Evolutionary conservation across 2,329 filamentous ascomycete genomes (phyloP), one percentile per base, ranked within the genome.

Genomic region (Beauveria varroae): DNA sequence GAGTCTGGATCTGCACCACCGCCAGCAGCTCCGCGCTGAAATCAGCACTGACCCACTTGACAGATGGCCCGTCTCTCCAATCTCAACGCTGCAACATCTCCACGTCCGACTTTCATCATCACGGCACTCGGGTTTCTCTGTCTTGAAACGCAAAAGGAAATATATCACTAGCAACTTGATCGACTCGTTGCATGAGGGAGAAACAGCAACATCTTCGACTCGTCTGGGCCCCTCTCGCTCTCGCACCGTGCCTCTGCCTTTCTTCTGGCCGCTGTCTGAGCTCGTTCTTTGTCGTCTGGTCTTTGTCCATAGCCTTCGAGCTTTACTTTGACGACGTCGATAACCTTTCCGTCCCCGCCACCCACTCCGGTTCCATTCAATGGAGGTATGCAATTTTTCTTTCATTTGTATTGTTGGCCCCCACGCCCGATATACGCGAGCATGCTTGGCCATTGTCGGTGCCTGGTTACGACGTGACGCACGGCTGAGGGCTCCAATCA

Each of bases 181-280:
- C 18, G 22, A 51, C 26, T 34, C 49, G 49, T 6, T 30, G n/a
- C 51, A 20, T 37, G 34, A 37, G 12, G 34, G 34, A 37, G 34
- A 10, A 16, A 24, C 12, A 24, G 12, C 37, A 6, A 41, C 8
- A 16, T 3, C 8, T 24, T 20, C 40, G 20, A 22, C 41, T 43
- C 50, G 16, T 6, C 47, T 34, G 14, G 30, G 18, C 3, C 30
- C 22, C 24, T 7, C 24, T 20, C 47, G 7, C 18, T 4, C 20
- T 52, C 47, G 4, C n/a, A n/a, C 37, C 41, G 41, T 22, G 57
- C 37, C 37, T 52, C 47, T 20, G 55, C 46, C 37, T 53, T 43
- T 59, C 62, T 60, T 30, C 50, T 60, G 10, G 60, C 60, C 55
- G 62, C 63, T 41, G 63, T 51, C 62, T 63, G 63, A 65, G 62